Conservation (phyloP, 768 basidiomycete genomes). For the Pisolithus tinctorius region DNA sequence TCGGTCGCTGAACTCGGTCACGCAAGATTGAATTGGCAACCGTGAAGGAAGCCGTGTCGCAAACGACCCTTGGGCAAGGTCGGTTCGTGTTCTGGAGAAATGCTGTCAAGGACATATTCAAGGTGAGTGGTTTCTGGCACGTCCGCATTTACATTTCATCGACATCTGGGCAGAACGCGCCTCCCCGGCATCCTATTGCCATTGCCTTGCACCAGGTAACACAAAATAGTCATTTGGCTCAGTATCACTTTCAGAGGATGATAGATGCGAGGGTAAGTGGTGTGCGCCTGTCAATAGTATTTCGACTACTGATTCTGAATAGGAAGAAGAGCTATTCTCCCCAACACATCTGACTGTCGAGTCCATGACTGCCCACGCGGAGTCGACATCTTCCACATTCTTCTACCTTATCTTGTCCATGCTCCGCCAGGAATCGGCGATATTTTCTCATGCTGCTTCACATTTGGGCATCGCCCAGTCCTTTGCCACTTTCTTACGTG, state of each 20-base stretch:
- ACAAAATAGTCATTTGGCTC: slow-evolving; percentile 42
- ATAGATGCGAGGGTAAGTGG: slow-evolving; percentile 68
- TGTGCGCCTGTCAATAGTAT: background rate
- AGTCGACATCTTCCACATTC: slow-evolving; percentile 73
- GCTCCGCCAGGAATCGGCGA: slow-evolving; percentile 47
- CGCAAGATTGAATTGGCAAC: slow-evolving; percentile 68
- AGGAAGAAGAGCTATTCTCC: slow-evolving; percentile 63
- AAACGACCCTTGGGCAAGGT: slow-evolving; percentile 70
- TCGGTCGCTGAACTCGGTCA: slow-evolving; percentile 5
- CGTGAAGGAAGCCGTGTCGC: slow-evolving; percentile 71
- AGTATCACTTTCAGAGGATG: slow-evolving; percentile 77
- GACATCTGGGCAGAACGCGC: slow-evolving; percentile 48
- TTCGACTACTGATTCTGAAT: slow-evolving; percentile 16
- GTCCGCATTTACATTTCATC: slow-evolving; percentile 4
- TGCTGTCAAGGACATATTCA: slow-evolving; percentile 57
- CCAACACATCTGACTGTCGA: slow-evolving; percentile 62
- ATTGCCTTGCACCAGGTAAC: slow-evolving; percentile 60
- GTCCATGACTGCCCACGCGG: slow-evolving; percentile 64
- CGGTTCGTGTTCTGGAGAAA: slow-evolving; percentile 87
- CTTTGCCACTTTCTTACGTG: slow-evolving; percentile 64
- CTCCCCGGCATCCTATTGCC: slow-evolving; percentile 76
- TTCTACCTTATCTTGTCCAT: slow-evolving; percentile 72
- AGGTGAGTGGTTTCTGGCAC: slow-evolving; percentile 37
- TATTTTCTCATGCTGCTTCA: slow-evolving; percentile 69
- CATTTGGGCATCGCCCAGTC: slow-evolving; percentile 76